Base-by-base conservation (phyloP, 2,329 filamentous ascomycete genomes). In the Lecanicillium sp. region DNA sequence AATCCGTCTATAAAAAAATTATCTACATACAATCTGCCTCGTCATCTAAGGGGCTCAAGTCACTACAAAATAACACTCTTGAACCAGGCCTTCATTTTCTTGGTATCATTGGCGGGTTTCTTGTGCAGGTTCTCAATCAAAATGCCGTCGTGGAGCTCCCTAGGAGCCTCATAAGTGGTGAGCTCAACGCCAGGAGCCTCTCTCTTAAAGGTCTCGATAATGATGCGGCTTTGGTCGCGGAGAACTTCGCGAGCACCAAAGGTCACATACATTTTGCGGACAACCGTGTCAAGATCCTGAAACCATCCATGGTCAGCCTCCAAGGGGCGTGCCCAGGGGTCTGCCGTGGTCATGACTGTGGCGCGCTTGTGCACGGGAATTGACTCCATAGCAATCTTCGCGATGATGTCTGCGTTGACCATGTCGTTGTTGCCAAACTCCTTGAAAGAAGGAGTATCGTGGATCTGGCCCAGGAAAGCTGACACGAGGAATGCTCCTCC, bases 51-150 rank as follows among this genome's bases (percentile, higher is more conserved):
- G 12, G 9, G 4, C n/a, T 17, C 20, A 19, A 10, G 14, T 24
- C 32, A 38, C 23, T 39, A 19, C 2, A 40, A 23, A 27, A 57
- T 48, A 5, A 50, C 42, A n/a, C 32, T 11, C 44, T 52, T 55
- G 51, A 56, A 58, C 65, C 65, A 67, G 0, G 51, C 55, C 49
- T 56, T 60, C 63, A 67, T 65, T 33, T 57, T 48, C 12, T 50
- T 51, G 4, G 60, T 65, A 6, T 62, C 62, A 24, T 57, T 53
- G 2, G 60, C 63, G 4, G 59, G 53, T 1, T 53, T 33, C 9
- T 51, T 50, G 14, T 48, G 40, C 24, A 56, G 39, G 4, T 57
- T 58, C 49, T 67, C 62, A 9, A 66, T 33, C 15, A 64, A 27
- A 9, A 67, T 58, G 35, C 62, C 65, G 15, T 66, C 64, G 21